A percentile compares a stretch with the other conserved stretches of the same genome.
These are phyloP conservation scores for Breynia disticha DNA, from an alignment of 441 rosid species.

Conservation along the genomic window DNA sequence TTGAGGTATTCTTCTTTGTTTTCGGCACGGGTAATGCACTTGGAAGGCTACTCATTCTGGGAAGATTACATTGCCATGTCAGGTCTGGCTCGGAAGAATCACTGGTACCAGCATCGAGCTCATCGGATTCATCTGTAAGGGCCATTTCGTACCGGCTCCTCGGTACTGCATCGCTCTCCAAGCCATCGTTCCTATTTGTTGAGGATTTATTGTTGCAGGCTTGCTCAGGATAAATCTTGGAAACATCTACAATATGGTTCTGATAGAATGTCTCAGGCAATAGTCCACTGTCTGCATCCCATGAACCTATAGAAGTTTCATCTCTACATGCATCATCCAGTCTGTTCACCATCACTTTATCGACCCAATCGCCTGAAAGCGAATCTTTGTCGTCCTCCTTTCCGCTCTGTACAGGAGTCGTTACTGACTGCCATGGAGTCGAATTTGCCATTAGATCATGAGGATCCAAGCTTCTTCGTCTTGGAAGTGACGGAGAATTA, in stretches of 20 bases:
- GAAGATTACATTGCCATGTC: conserved; percentile 68
- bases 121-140: conserved; percentile 50
- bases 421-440: conserved; percentile 70
- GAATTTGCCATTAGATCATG: conserved; percentile 61
- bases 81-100: conserved; percentile 87
- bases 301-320: conserved; percentile 38
- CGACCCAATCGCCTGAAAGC: conserved; percentile 65
- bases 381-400: conserved; percentile 56
- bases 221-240: conserved; percentile 37
- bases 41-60: conserved; percentile 33
- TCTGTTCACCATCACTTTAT: conserved; percentile 74
- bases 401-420: conserved; percentile 42
- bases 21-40: conserved; percentile 23
- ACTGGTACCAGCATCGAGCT: conserved; percentile 78
- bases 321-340: conserved; percentile 35
- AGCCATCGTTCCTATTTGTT: conserved; percentile 31
- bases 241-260: conserved; percentile 32
- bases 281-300: conserved; percentile 23
- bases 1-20: conserved; percentile 42
- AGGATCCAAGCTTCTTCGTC: conserved; percentile 66
- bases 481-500: conserved; percentile 30
- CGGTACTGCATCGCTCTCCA: conserved; percentile 32
- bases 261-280: conserved; percentile 27
- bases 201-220: conserved; percentile 11
- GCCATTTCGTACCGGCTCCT: conserved; percentile 25